Percentiles rank a stretch among this genome's conserved stretches.
phyloP scores from a whole-genome alignment of 345 rosid genomes.

The Geranium brycei region DNA sequence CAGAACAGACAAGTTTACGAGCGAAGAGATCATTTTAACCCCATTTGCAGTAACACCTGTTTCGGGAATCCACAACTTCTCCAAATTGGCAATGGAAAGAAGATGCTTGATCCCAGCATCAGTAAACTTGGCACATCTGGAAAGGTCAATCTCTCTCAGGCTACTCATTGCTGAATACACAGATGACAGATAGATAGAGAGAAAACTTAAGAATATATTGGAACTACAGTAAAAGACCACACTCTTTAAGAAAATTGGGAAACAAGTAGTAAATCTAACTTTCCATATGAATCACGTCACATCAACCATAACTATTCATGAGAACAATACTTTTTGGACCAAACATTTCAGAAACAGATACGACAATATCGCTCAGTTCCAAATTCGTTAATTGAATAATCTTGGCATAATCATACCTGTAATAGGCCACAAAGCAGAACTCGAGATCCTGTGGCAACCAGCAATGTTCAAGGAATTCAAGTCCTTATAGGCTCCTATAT shows the following conservation, averaged over 20 bases:
- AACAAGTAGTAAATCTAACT: neutral
- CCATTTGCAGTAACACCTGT: slow-evolving; percentile 54
- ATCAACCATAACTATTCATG: no score
- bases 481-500: slow-evolving; percentile 61
- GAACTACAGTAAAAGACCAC: neutral
- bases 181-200: neutral
- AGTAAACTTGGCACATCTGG: slow-evolving; percentile 63
- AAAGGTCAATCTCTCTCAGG: slow-evolving; percentile 69
- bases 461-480: slow-evolving; percentile 46
- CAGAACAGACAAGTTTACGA: slow-evolving; percentile 37
- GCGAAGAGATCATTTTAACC: slow-evolving; percentile 50
- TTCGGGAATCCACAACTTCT: slow-evolving; percentile 50
- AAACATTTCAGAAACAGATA: neutral
- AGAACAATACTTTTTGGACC: no score
- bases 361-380: neutral
- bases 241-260: neutral
- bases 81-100: slow-evolving; percentile 45
- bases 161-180: slow-evolving; percentile 39
- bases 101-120: slow-evolving; percentile 66
- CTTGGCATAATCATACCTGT: slow-evolving; percentile 27
- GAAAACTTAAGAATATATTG: neutral
- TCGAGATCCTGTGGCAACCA: slow-evolving; percentile 52
- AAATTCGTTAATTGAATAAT: neutral
- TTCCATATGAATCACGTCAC: neutral
- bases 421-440: slow-evolving; percentile 64